phyloP scores from a whole-genome alignment of 1,284 basidiomycete genomes.

The Apiotrichum gracile region DNA sequence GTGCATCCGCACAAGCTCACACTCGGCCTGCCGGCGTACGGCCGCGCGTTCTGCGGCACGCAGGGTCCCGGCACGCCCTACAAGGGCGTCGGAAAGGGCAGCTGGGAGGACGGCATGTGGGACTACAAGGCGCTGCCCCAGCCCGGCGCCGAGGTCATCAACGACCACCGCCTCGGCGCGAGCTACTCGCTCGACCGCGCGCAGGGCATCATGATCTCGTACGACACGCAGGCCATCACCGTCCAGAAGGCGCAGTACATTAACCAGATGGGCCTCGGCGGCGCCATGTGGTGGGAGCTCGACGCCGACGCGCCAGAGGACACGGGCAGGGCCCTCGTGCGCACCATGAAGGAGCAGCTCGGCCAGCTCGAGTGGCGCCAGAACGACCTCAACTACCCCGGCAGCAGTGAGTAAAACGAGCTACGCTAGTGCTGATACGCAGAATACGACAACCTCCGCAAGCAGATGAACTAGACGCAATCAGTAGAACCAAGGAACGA shows the following conservation, averaged over 20 bases:
- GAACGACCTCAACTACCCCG: conserved; percentile 39
- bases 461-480: conserved; percentile 9
- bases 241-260: conserved; percentile 72
- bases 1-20: conserved; percentile 68
- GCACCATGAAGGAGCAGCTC: conserved; percentile 26
- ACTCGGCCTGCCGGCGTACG: conserved; percentile 79
- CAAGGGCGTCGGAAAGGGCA: conserved; percentile 58
- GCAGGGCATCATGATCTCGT: conserved; percentile 59
- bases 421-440: background rate
- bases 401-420: conserved; percentile 36
- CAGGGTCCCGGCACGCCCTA: conserved; percentile 68
- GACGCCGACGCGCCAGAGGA: conserved; percentile 35
- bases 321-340: conserved; percentile 28
- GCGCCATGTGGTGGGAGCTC: conserved; percentile 72
- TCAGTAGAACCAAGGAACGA: too few species aligned
- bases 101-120: conserved; percentile 46
- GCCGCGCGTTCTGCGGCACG: conserved; percentile 75
- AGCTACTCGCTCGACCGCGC: conserved; percentile 69
- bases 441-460: conserved; percentile 21
- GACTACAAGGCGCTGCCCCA: conserved; percentile 71
- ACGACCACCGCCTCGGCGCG: conserved; percentile 67
- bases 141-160: conserved; percentile 58
- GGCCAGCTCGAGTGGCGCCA: conserved; percentile 31
- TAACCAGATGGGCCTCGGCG: conserved; percentile 58
- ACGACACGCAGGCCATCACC: conserved; percentile 72